Evolutionary conservation across 495 filamentous ascomycete genomes (phyloP).

Genomic region (Penicillium tannophilum): DNA sequence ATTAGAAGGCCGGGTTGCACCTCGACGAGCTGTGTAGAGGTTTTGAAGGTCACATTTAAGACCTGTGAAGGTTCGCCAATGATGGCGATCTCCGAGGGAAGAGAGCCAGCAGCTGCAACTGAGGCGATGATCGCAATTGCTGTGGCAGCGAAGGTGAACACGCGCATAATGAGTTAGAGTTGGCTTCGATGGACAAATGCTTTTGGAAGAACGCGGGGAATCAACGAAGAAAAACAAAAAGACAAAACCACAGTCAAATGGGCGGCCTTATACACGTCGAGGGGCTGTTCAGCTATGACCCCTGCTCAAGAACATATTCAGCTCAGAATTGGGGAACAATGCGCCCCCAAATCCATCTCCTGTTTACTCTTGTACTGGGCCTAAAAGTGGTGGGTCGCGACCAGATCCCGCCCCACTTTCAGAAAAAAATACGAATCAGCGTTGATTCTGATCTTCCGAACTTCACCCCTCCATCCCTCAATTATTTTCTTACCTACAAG

Average conservation of each 20-base stretch:
- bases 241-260: too few species aligned
- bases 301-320: too few species aligned
- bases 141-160: not conserved
- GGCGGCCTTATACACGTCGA: too few species aligned
- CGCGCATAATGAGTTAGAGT: not conserved
- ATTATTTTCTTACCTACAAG: not conserved
- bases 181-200: not conserved
- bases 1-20: not conserved
- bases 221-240: too few species aligned
- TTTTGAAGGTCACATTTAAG: not conserved
- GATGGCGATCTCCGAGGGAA: not conserved
- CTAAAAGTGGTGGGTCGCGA: not conserved
- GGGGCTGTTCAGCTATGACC: too few species aligned
- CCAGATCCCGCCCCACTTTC: not conserved
- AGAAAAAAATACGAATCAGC: conserved; percentile 3
- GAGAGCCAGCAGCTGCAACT: not conserved
- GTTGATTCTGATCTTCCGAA: conserved; percentile 3
- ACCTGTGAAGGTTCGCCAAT: not conserved
- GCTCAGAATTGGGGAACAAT: too few species aligned
- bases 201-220: too few species aligned
- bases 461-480: not conserved
- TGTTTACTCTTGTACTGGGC: not conserved
- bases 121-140: not conserved
- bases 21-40: not conserved
- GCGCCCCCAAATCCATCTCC: not conserved